These are phyloP conservation scores for Chlorella sp. DNA, from an alignment of 139 green algal genomes.

Conservation along the genomic window DNA sequence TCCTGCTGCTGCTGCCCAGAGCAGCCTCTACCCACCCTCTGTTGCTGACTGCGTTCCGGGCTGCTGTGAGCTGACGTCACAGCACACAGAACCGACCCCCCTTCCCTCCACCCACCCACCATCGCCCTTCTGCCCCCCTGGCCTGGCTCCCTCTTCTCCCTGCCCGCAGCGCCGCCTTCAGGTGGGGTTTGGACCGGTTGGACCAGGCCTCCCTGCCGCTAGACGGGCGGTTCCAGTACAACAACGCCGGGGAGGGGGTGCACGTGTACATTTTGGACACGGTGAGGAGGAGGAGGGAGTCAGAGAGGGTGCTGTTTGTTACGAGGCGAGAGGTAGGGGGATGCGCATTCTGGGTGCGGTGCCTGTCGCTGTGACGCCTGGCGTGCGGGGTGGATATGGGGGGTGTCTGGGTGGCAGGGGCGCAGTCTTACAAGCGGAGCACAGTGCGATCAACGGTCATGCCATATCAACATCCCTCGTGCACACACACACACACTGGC, in stretches of 20 bases:
- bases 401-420: no score
- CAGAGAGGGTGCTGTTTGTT: background rate
- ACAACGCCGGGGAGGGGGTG: conserved; percentile 58
- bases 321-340: background rate
- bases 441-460: no score
- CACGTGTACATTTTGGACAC: conserved; percentile 84
- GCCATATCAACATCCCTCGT: no score
- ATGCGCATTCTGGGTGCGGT: background rate
- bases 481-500: no score
- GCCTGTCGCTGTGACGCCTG: background rate
- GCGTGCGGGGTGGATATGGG: background rate
- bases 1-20: background rate
- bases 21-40: background rate
- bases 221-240: conserved; percentile 63
- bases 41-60: background rate
- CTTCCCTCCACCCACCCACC: background rate
- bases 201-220: conserved; percentile 72
- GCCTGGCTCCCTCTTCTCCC: background rate
- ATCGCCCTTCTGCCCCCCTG: background rate
- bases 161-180: background rate
- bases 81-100: background rate
- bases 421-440: no score
- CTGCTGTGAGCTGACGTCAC: background rate
- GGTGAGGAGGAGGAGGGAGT: background rate
- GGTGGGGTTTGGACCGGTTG: conserved; percentile 75